These are phyloP conservation scores for Boletus pseudo-olivaceus DNA, from an alignment of 768 basidiomycete species.

Conservation along the genomic window DNA sequence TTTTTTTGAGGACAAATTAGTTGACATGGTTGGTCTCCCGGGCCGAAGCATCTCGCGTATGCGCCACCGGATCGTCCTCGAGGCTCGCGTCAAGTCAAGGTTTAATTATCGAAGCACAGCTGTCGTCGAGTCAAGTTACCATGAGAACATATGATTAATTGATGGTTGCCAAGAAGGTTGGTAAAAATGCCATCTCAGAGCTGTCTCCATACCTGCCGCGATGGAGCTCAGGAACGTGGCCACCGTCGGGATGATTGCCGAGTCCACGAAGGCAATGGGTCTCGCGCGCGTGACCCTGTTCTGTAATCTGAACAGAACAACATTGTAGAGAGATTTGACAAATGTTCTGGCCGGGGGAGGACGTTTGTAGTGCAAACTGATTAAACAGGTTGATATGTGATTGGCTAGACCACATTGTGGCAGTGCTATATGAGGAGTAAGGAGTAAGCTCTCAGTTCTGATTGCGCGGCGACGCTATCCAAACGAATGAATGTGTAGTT, in stretches of 20 bases:
- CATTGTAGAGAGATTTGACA: too few species aligned
- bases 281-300: too few species aligned
- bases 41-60: background rate
- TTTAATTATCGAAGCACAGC: conserved; percentile 12
- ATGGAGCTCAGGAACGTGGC: background rate
- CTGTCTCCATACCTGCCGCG: background rate
- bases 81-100: background rate
- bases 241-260: background rate
- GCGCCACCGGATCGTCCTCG: background rate
- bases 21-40: background rate
- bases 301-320: too few species aligned
- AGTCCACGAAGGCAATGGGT: too few species aligned
- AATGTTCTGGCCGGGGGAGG: too few species aligned
- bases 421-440: too few species aligned
- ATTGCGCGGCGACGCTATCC: too few species aligned
- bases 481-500: too few species aligned
- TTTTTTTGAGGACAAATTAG: background rate
- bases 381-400: too few species aligned
- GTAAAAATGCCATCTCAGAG: background rate
- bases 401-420: too few species aligned
- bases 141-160: background rate
- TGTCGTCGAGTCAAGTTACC: conserved; percentile 5
- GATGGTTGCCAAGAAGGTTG: conserved; percentile 19
- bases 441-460: too few species aligned
- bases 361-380: too few species aligned